Evolutionary conservation across 2,329 filamentous ascomycete genomes (phyloP).

Genomic region (Epichloe typhina): DNA sequence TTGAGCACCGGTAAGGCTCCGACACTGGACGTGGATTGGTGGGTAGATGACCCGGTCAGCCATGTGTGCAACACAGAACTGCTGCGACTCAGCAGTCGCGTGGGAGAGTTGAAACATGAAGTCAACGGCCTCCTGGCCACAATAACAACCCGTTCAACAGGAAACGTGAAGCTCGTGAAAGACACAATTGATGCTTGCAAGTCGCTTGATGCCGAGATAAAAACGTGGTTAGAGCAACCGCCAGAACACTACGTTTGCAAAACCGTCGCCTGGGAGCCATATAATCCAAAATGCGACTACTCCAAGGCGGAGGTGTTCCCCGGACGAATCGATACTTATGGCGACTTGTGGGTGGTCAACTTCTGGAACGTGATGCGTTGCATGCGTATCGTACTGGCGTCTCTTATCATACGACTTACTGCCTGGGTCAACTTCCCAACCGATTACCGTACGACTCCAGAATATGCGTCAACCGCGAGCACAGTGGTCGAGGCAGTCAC

Average conservation of each 20-base stretch:
- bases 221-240: conserved; percentile 34
- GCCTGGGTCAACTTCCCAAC: conserved; percentile 46
- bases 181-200: conserved; percentile 38
- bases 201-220: conserved; percentile 35
- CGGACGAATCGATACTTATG: conserved; percentile 45
- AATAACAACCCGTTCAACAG: conserved; percentile 27
- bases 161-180: conserved; percentile 36
- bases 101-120: conserved; percentile 39
- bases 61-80: conserved; percentile 32
- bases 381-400: conserved; percentile 38
- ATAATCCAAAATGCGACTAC: conserved; percentile 37
- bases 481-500: conserved; percentile 37
- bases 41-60: conserved; percentile 37
- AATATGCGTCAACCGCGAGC: conserved; percentile 41
- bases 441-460: conserved; percentile 47
- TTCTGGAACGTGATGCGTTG: conserved; percentile 42
- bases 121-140: conserved; percentile 35
- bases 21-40: conserved; percentile 42
- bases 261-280: conserved; percentile 43
- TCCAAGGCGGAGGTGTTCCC: conserved; percentile 41
- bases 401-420: conserved; percentile 41
- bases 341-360: conserved; percentile 43
- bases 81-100: conserved; percentile 37
- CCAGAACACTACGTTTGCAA: conserved; percentile 35
- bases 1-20: conserved; percentile 38